These are phyloP conservation scores for Boletus sp. DNA, from an alignment of 768 basidiomycete species.

Conservation along the genomic window DNA sequence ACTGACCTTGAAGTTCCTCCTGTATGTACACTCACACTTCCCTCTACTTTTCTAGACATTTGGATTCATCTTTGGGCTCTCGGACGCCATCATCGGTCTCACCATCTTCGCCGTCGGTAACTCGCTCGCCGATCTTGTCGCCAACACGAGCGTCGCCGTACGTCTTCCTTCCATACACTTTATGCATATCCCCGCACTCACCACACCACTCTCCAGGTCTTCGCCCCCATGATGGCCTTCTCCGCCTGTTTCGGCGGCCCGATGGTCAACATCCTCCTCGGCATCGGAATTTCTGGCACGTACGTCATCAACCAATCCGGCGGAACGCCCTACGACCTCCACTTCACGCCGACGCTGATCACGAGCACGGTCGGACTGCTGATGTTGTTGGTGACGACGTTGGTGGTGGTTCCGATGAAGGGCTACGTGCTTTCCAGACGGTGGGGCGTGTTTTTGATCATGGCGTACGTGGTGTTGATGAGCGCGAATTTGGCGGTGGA, in stretches of 20 bases:
- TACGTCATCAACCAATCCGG: conserved; percentile 70
- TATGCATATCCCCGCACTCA: background rate
- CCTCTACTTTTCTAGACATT: conserved; percentile 58
- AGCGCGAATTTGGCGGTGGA: conserved; percentile 77
- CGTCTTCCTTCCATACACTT: conserved; percentile 22
- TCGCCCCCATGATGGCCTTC: conserved; percentile 93
- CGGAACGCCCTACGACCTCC: conserved; percentile 59
- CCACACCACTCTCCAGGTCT: conserved; percentile 45
- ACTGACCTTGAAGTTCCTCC: conserved; percentile 8
- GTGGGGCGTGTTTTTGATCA: conserved; percentile 82
- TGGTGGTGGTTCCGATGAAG: conserved; percentile 84
- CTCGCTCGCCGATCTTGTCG: conserved; percentile 93
- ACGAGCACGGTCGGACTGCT: conserved; percentile 86
- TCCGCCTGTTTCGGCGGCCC: conserved; percentile 93
- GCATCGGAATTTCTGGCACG: conserved; percentile 88
- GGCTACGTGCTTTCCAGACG: conserved; percentile 72
- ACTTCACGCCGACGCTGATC: conserved; percentile 80
- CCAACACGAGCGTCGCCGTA: conserved; percentile 93
- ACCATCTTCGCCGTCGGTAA: conserved; percentile 98
- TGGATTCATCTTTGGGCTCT: conserved; percentile 91
- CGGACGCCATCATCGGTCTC: conserved; percentile 94
- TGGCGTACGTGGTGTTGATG: conserved; percentile 76
- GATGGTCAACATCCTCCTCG: conserved; percentile 89
- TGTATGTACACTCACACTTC: background rate
- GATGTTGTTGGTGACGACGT: conserved; percentile 65